phyloP scores from a whole-genome alignment of 495 filamentous ascomycete genomes.

The Lophiotrema nucula region DNA sequence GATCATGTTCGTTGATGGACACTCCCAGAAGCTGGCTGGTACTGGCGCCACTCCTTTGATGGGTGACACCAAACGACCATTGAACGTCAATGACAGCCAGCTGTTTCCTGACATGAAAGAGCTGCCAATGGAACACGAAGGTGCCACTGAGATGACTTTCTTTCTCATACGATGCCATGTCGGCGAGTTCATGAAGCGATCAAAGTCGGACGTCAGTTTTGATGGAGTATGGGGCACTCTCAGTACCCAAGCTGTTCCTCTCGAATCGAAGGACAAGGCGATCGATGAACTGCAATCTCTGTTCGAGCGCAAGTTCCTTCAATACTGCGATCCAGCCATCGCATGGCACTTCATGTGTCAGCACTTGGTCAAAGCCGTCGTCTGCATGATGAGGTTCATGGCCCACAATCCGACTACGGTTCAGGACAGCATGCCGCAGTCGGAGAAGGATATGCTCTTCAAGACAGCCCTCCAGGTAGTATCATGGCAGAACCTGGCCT shows the following conservation, averaged over 20 bases:
- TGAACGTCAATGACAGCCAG: constrained; percentile 48
- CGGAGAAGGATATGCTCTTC: constrained; percentile 29
- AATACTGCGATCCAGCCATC: constrained; percentile 59
- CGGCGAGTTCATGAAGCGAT: constrained; percentile 46
- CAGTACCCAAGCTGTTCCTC: constrained; percentile 38
- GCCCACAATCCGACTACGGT: constrained; percentile 16
- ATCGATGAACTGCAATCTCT: constrained; percentile 45
- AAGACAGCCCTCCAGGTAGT: constrained; percentile 19
- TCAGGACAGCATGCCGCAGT: constrained; percentile 16
- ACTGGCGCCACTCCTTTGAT: constrained; percentile 6
- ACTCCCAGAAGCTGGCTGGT: constrained; percentile 29
- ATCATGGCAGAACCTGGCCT: constrained; percentile 16
- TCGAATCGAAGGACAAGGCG: constrained; percentile 51
- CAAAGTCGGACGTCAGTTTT: constrained; percentile 20
- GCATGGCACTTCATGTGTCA: constrained; percentile 57
- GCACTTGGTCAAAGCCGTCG: constrained; percentile 15
- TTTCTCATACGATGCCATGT: constrained; percentile 56
- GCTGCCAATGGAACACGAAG: constrained; percentile 49
- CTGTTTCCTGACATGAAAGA: constrained; percentile 46
- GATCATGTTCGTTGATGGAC: constrained; percentile 34
- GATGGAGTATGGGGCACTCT: constrained; percentile 43
- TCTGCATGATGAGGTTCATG: constrained; percentile 30
- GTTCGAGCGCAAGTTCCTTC: constrained; percentile 51
- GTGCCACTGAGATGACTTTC: constrained; percentile 69
- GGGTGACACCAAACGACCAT: constrained; percentile 47